Base-by-base conservation (phyloP, 75 land plant species). In the Adiantum capillusveneris region DNA sequence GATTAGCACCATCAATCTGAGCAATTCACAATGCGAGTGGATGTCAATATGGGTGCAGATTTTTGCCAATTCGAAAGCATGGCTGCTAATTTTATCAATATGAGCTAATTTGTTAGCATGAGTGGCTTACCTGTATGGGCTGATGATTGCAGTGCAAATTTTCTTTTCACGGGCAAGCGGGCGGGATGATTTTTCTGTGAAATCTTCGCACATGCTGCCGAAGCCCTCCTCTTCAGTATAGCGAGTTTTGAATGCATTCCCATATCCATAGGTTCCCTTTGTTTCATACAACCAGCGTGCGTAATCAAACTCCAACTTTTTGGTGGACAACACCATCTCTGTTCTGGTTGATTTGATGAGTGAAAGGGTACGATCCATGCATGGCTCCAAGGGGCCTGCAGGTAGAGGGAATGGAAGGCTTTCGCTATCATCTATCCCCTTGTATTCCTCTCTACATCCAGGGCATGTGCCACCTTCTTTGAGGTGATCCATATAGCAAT, bases 181-280 rank as follows among this genome's bases (percentile, higher is more conserved):
- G 65, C 84, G 55, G 26, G 65, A 31, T 11, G 70, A 31, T 22
- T 53, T 71, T 50, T 82, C 77, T 1, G 66, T 68, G 41, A 88
- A 88, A 46, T 80, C 71, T 0, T 85, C 80, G 20, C 78, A 80
- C 65, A 58, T 62, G 64, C 63, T 77, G 63, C 37, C 64, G 57
- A 11, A 22, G 37, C 63, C 77, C 76, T 0, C 62, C 50, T 11
- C 65, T 14, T 55, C 74, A n/a, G 29, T 76, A 49, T 69, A 67
- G 45, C 73, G 81, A 0, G 89, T 85, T 83, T 89, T 81, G 31
- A 80, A 42, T 0, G 93, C 93, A 56, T 84, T 88, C 18, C 93
- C 89, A 67, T 88, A 88, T 30, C 93, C 89, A 56, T 88, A 88
- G 22, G 93, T 88, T 44, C 93, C 93, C 44, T 85, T 84, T n/a